A percentile compares a stretch with the other conserved stretches of the same genome.
These are phyloP conservation scores for Trichopus zeylanicus DNA, from an alignment of 116 monocot genomes.

Conservation along the genomic window DNA sequence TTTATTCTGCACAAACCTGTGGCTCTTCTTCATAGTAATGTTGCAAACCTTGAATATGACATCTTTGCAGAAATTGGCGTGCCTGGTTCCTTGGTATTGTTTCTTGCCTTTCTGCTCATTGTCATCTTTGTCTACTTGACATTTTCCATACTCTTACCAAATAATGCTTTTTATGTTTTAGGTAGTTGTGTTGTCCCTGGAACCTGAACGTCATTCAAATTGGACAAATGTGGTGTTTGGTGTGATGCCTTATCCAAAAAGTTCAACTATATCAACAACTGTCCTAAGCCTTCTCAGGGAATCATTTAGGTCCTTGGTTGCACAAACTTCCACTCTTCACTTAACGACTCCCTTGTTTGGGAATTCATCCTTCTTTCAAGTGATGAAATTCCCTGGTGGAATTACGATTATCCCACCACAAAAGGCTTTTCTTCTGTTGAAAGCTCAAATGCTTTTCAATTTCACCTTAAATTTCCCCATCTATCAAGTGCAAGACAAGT, in stretches of 20 bases:
- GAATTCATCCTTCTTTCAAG: too few relatives aligned
- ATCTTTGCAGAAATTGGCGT: conserved; percentile 85
- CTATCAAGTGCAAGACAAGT: conserved; percentile 56
- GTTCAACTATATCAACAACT: conserved; percentile 57
- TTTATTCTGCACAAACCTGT: conserved; percentile 77
- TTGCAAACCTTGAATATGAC: conserved; percentile 61
- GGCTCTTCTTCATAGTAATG: conserved; percentile 38
- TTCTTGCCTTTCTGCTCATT: not conserved
- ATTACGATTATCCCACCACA: too few relatives aligned
- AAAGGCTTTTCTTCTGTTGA: conserved; percentile 76
- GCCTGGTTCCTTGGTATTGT: conserved; percentile 54
- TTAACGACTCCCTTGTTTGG: conserved; percentile 77
- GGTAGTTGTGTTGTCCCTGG: conserved; percentile 56
- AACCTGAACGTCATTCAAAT: conserved; percentile 43
- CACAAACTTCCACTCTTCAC: conserved; percentile 47
- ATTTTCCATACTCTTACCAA: not conserved
- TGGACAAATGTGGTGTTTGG: conserved; percentile 85
- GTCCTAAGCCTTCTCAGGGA: conserved; percentile 68
- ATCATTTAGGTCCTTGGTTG: conserved; percentile 58
- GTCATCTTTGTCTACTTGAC: too few relatives aligned
- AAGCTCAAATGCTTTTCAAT: conserved; percentile 65
- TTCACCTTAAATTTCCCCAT: conserved; percentile 90
- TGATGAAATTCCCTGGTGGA: too few relatives aligned
- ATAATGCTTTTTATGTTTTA: conserved; percentile 18
- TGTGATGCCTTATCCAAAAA: conserved; percentile 58